phyloP scores from a whole-genome alignment of 768 basidiomycete genomes.

The Auricularia sp. region DNA sequence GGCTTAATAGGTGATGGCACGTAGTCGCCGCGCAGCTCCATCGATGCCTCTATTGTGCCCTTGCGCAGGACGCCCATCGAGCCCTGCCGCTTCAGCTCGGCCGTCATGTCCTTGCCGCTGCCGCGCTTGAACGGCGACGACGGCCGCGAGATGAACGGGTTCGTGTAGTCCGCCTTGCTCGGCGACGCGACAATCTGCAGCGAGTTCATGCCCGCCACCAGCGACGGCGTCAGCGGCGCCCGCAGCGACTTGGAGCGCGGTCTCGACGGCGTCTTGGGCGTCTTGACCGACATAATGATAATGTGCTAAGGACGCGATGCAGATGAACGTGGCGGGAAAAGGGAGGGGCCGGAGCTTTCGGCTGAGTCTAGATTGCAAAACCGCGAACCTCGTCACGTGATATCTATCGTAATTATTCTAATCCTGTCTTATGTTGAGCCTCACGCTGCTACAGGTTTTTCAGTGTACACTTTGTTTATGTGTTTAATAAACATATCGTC shows the following conservation, averaged over 20 bases:
- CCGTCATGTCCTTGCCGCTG: constrained; percentile 39
- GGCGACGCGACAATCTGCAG: constrained; percentile 17
- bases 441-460: no score
- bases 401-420: no score
- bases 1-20: constrained; percentile 41
- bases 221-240: constrained; percentile 38
- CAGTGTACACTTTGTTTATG: no score
- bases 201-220: constrained; percentile 30
- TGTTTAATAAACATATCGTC: no score
- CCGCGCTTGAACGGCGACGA: constrained; percentile 59
- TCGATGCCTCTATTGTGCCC: constrained; percentile 66
- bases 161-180: constrained; percentile 37
- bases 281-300: not conserved
- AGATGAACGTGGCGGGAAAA: no score
- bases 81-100: constrained; percentile 52
- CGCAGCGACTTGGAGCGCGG: constrained; percentile 14
- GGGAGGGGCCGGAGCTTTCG: no score
- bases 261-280: not conserved
- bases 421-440: no score
- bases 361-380: no score
- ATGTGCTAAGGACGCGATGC: no score
- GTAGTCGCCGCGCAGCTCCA: constrained; percentile 74
- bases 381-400: no score
- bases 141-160: constrained; percentile 52
- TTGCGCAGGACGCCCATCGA: constrained; percentile 60